phyloP scores from a whole-genome alignment of 2,329 filamentous ascomycete genomes.

The Botrytis squamosa region DNA sequence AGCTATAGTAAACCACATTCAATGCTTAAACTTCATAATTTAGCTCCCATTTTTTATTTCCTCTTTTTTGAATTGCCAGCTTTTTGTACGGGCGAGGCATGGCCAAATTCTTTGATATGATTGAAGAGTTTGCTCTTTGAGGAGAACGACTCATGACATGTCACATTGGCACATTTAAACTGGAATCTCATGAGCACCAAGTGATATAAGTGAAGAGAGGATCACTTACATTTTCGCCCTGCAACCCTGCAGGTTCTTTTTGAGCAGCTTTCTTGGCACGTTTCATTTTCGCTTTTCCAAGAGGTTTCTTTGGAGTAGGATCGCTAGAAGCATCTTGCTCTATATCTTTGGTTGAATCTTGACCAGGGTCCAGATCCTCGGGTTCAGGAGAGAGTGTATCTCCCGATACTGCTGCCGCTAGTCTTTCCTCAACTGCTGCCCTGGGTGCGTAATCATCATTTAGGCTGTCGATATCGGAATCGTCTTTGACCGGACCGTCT shows the following conservation, averaged over 20 bases:
- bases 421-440: constrained; percentile 31
- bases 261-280: constrained; percentile 45
- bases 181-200: constrained; percentile 30
- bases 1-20: neutral
- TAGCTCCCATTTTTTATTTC: constrained; percentile 17
- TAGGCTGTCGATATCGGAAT: constrained; percentile 24
- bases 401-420: neutral
- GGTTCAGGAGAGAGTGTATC: neutral
- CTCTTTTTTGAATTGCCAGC: constrained; percentile 31
- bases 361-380: neutral
- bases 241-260: constrained; percentile 21
- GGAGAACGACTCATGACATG: constrained; percentile 55
- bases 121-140: constrained; percentile 62
- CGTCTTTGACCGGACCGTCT: neutral
- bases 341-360: constrained; percentile 16
- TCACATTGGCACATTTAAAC: constrained; percentile 49
- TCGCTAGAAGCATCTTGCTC: constrained; percentile 13
- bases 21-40: neutral
- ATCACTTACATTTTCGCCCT: constrained; percentile 26
- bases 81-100: constrained; percentile 49
- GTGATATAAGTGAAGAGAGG: neutral
- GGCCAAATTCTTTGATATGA: constrained; percentile 57
- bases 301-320: constrained; percentile 35
- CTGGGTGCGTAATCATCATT: constrained; percentile 40
- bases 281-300: constrained; percentile 54